phyloP scores from a whole-genome alignment of 805 yeast genomes.

The Candida golubevii region DNA sequence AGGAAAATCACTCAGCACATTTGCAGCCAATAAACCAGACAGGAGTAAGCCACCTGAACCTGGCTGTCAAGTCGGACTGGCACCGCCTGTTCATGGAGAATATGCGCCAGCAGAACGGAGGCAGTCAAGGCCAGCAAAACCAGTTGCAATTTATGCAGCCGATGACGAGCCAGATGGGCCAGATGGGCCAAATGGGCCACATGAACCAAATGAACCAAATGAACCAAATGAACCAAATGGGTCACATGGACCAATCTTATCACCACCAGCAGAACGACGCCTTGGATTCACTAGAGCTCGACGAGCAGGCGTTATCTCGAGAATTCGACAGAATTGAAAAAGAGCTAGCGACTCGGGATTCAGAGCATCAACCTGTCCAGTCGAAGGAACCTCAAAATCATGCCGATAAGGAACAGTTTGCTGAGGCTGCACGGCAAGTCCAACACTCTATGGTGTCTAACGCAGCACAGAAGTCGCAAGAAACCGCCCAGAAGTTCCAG shows the following conservation, averaged over 20 bases:
- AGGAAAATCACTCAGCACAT: neutral
- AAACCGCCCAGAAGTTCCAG: slow-evolving; percentile 31
- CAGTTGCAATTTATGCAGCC: slow-evolving; percentile 1
- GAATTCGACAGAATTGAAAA: slow-evolving; percentile 33
- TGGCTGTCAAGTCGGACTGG: slow-evolving; percentile 19
- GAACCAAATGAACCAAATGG: neutral
- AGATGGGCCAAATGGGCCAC: neutral
- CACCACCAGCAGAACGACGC: slow-evolving; percentile 2
- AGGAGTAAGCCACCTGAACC: neutral
- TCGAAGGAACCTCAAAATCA: slow-evolving; percentile 11
- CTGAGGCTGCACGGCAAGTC: slow-evolving; percentile 36
- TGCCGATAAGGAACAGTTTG: slow-evolving; percentile 33
- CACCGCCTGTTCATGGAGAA: slow-evolving; percentile 24
- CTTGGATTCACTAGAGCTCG: slow-evolving; percentile 16
- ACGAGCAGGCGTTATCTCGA: slow-evolving; percentile 23
- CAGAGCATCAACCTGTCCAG: neutral
- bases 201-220: neutral
- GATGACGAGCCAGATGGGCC: slow-evolving; percentile 1
- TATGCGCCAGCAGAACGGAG: slow-evolving; percentile 2
- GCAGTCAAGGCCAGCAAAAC: neutral
- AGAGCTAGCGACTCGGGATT: slow-evolving; percentile 20
- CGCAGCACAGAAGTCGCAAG: slow-evolving; percentile 18
- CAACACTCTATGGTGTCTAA: slow-evolving; percentile 33
- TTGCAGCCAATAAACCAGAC: slow-evolving; percentile 1
- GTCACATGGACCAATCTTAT: neutral